Base-by-base conservation (phyloP, 257 asterid genomes). In the Perilla frutescens region DNA sequence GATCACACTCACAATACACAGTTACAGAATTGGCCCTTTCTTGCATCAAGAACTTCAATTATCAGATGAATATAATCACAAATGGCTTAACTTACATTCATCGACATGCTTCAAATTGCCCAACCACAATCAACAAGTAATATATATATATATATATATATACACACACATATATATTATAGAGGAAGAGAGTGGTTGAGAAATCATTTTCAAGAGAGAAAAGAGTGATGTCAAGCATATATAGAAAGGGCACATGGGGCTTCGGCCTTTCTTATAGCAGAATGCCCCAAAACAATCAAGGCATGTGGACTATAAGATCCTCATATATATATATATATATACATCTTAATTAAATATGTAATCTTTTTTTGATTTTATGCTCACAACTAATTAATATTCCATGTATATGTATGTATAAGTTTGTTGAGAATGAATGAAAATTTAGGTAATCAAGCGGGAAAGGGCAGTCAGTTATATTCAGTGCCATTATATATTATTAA, bases 231-330 rank as follows among this genome's bases (percentile, higher is more conserved):
- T 83, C 82, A 84, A 76, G 78, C 72, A 74, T 73, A 48, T 75
- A 10, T 34, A 48, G 51, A 20, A 70, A 51, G 68, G 63, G 87
- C 91, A 90, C 94, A 86, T 88, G 96, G 91, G 91, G 83, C 40
- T 74, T 77, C 77, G 75, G 81, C 79, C 37, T 62, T 51, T 50
- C 50, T 73, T 51, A 3, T 62, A 43, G 69, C 79, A 47, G 77
- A 82, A 78, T 79, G 62, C 66, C 48, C 73, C 79, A 68, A 57
- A 79, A 71, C 59, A 67, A 70, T 77, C 74, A 49, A 62, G 75
- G 81, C 90, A 86, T 78, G 89, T 86, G 90, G 85, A 81, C 58
- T 63, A 66, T 70, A 81, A 80, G 70, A 80, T 80, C 81, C 84
- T 78, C 39, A 65, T 43, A 13, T 61, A 79, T 78, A 62, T 36